Evolutionary conservation across 2,329 filamentous ascomycete species (phyloP).

Genomic region (Phoma herbarum): DNA sequence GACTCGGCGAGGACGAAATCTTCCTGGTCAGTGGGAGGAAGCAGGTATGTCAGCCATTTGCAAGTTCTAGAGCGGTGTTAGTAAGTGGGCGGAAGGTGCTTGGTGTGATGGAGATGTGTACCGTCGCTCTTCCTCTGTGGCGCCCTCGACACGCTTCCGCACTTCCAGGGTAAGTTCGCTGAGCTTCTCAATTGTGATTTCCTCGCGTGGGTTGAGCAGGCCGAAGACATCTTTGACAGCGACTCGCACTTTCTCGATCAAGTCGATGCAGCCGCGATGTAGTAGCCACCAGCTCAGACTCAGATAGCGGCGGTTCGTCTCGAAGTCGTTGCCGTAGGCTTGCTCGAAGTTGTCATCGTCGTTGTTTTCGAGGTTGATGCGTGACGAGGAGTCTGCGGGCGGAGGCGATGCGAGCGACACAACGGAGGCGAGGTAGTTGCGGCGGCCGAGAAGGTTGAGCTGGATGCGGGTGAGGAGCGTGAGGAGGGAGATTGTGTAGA

Average conservation of each 20-base stretch:
- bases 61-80: slow-evolving; percentile 54
- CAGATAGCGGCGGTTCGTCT: slow-evolving; percentile 92
- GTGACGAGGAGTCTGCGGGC: slow-evolving; percentile 70
- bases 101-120: too few relatives aligned
- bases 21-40: slow-evolving; percentile 82
- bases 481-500: slow-evolving; percentile 90
- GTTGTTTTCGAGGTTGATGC: slow-evolving; percentile 90
- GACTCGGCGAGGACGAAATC: slow-evolving; percentile 85
- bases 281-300: slow-evolving; percentile 99
- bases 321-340: slow-evolving; percentile 89
- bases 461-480: slow-evolving; percentile 94
- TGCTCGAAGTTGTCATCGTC: slow-evolving; percentile 87
- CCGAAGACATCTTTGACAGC: slow-evolving; percentile 91
- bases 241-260: slow-evolving; percentile 82
- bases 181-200: slow-evolving; percentile 81
- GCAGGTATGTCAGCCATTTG: slow-evolving; percentile 84
- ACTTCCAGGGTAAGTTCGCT: slow-evolving; percentile 84
- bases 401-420: slow-evolving; percentile 81
- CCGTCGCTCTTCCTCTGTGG: slow-evolving; percentile 69
- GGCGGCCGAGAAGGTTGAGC: slow-evolving; percentile 91
- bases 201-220: slow-evolving; percentile 85
- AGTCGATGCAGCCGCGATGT: slow-evolving; percentile 84
- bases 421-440: slow-evolving; percentile 95
- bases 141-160: slow-evolving; percentile 83
- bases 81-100: slow-evolving; percentile 1